Evolutionary conservation across 1,284 basidiomycete genomes (phyloP).

Genomic region (Macrocystidia cucumis): DNA sequence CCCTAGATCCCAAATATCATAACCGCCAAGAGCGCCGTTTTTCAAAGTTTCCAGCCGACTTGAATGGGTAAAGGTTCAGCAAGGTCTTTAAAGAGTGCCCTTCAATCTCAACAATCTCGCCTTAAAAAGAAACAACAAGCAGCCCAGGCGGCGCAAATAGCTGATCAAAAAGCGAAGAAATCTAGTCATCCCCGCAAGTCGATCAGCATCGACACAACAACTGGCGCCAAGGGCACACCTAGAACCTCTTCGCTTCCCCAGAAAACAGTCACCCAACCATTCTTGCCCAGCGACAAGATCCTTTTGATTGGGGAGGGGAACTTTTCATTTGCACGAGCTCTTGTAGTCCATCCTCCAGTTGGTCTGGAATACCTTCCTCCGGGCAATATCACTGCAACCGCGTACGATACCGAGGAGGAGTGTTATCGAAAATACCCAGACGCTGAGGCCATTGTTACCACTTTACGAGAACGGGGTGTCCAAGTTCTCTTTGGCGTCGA

Average conservation of each 20-base stretch:
- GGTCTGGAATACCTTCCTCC: constrained; percentile 51
- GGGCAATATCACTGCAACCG: constrained; percentile 75
- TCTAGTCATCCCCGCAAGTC: constrained; percentile 15
- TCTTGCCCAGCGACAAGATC: constrained; percentile 68
- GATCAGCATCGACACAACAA: constrained; percentile 4
- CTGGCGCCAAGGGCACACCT: constrained; percentile 24
- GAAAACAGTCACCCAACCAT: constrained; percentile 68
- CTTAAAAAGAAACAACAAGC: constrained; percentile 51
- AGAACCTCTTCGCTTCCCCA: constrained; percentile 17
- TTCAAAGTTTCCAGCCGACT: constrained; percentile 1
- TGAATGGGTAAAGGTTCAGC: constrained; percentile 38
- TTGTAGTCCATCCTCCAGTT: constrained; percentile 51
- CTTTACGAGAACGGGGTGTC: constrained; percentile 54
- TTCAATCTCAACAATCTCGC: constrained; percentile 61
- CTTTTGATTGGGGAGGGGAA: constrained; percentile 94
- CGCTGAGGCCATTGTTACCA: constrained; percentile 52
- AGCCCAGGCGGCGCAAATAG: constrained; percentile 40
- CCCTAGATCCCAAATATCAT: constrained; percentile 1
- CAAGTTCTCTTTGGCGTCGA: constrained; percentile 82
- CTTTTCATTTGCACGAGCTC: constrained; percentile 85
- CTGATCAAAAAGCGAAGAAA: constrained; percentile 38
- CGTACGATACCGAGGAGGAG: constrained; percentile 75
- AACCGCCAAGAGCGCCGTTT: constrained; percentile 3
- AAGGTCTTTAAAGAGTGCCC: constrained; percentile 57
- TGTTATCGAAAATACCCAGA: constrained; percentile 87